Percentiles rank a stretch among this genome's conserved stretches.
phyloP scores from a whole-genome alignment of 208 protist species.

The Paratrypanosoma confusum region DNA sequence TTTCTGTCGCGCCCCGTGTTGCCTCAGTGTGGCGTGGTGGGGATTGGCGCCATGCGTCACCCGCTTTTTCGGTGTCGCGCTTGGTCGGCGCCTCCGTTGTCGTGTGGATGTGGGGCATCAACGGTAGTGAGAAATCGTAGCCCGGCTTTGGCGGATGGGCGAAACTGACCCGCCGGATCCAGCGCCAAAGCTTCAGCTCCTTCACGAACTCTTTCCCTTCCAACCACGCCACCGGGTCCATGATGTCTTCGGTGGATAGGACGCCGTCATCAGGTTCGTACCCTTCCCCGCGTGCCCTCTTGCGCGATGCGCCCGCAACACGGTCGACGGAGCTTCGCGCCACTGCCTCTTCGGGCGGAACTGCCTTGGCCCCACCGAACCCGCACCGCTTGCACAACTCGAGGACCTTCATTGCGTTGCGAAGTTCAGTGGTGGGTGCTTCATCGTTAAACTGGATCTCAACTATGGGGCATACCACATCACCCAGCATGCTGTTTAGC shows the following conservation, averaged over 20 bases:
- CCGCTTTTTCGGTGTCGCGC: background rate
- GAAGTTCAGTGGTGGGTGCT: constrained; percentile 18
- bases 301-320: too few species aligned
- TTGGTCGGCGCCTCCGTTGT: background rate
- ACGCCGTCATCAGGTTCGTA: too few species aligned
- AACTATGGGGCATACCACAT: too few species aligned
- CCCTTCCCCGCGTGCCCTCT: too few species aligned
- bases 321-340: too few species aligned
- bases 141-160: background rate
- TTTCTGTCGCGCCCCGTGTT: background rate
- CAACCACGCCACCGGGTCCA: constrained; percentile 50
- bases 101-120: too few species aligned
- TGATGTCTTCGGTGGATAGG: constrained; percentile 18
- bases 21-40: background rate
- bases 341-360: too few species aligned
- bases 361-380: too few species aligned
- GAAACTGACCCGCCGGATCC: constrained; percentile 24
- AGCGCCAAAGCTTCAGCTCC: constrained; percentile 80
- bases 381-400: too few species aligned
- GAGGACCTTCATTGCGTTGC: constrained; percentile 59
- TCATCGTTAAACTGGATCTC: constrained; percentile 32
- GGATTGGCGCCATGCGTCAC: background rate
- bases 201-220: constrained; percentile 73
- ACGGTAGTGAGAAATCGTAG: too few species aligned
- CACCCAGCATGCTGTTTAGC: constrained; percentile 59